Evolutionary conservation across 2,329 filamentous ascomycete genomes (phyloP).

Genomic region (Penicillium carneum): DNA sequence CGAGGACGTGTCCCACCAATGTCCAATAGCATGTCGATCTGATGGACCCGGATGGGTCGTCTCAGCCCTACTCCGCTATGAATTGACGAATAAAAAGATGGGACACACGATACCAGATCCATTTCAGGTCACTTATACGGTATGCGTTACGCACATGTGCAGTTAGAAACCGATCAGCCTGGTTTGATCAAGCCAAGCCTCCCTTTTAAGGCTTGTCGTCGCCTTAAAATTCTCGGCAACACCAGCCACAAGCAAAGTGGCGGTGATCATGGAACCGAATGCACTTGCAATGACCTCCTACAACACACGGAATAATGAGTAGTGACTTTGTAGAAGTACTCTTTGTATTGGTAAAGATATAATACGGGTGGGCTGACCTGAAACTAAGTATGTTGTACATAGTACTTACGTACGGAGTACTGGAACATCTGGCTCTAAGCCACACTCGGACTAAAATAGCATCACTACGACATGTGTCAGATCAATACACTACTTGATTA

Average conservation of each 20-base stretch:
- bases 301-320: no score
- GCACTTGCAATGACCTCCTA: background rate
- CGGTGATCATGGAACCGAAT: slow-evolving; percentile 19
- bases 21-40: slow-evolving; percentile 29
- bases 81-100: slow-evolving; percentile 22
- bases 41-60: slow-evolving; percentile 18
- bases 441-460: slow-evolving; percentile 1
- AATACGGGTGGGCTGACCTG: background rate
- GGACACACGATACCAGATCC: slow-evolving; percentile 4
- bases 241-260: slow-evolving; percentile 22
- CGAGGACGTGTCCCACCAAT: slow-evolving; percentile 25
- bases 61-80: slow-evolving; percentile 33
- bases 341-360: background rate
- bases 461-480: background rate
- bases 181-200: slow-evolving; percentile 34
- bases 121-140: slow-evolving; percentile 7
- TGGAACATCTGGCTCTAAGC: background rate
- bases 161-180: slow-evolving; percentile 5
- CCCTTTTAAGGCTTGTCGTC: slow-evolving; percentile 36
- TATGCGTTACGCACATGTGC: slow-evolving; percentile 1
- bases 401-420: background rate
- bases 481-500: no score
- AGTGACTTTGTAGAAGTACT: background rate
- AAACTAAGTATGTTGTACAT: background rate
- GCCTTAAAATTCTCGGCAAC: slow-evolving; percentile 33